These are phyloP conservation scores for Coemansia asiatica DNA, from an alignment of 192 early-diverging fungal genomes.

Conservation along the genomic window DNA sequence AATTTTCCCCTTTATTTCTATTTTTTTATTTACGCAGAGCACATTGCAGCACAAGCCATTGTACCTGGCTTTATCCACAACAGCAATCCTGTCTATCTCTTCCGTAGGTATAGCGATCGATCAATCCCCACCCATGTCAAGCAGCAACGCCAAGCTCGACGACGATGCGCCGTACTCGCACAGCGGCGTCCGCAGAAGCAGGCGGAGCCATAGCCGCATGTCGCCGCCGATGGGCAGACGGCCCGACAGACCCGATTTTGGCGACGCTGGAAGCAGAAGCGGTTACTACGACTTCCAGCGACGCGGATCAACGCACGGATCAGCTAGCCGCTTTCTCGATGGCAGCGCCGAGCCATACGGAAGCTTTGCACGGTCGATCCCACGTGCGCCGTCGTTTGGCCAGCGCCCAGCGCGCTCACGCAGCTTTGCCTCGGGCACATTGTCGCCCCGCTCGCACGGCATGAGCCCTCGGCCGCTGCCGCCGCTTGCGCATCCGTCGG, in stretches of 20 bases:
- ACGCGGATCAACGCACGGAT: conserved; percentile 14
- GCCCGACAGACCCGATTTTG: conserved; percentile 15
- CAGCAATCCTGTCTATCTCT: neutral
- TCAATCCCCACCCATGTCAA: conserved; percentile 6
- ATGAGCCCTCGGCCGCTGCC: conserved; percentile 9
- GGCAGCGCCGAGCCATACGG: conserved; percentile 4
- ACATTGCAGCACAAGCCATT: neutral
- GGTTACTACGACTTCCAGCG: conserved; percentile 35
- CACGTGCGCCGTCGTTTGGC: conserved; percentile 27
- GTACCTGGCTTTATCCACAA: too few species aligned
- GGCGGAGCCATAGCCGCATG: conserved; percentile 10
- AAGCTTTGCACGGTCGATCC: conserved; percentile 16
- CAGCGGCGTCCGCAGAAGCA: conserved; percentile 4
- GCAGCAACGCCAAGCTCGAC: neutral
- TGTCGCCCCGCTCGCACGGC: conserved; percentile 22
- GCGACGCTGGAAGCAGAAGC: conserved; percentile 13
- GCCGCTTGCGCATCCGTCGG: conserved; percentile 12
- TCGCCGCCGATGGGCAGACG: conserved; percentile 22
- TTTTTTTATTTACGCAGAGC: neutral
- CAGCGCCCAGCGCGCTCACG: conserved; percentile 12
- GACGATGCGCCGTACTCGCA: neutral
- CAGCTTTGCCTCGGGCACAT: conserved; percentile 16
- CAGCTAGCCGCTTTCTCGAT: conserved; percentile 8
- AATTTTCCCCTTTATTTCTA: neutral
- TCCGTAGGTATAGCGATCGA: conserved; percentile 7